A percentile compares a stretch with the other conserved stretches of the same genome.
Evolutionary conservation across 176 grass and related monocot species (phyloP).

Genomic region (Carex littledalei): DNA sequence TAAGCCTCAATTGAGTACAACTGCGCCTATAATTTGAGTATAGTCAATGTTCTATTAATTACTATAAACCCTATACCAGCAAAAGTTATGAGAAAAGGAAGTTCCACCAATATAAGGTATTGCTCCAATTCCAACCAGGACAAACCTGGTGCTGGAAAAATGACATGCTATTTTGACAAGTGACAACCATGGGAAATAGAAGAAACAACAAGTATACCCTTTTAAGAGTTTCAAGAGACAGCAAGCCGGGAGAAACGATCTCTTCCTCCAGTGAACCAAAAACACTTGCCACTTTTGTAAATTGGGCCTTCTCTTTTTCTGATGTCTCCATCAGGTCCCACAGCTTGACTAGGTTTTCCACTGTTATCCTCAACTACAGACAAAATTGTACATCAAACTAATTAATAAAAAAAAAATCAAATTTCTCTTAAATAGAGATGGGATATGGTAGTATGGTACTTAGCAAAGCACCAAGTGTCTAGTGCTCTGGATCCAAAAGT

Average conservation of each 20-base stretch:
- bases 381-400: background rate
- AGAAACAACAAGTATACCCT: conserved; percentile 38
- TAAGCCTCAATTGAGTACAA: background rate
- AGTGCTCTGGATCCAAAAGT: background rate
- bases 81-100: background rate
- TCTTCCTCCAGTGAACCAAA: conserved; percentile 61
- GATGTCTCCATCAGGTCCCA: conserved; percentile 96
- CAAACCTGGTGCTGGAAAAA: background rate
- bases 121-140: background rate
- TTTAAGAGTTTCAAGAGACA: conserved; percentile 69
- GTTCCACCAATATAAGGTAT: background rate
- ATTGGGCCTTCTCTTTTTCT: conserved; percentile 63
- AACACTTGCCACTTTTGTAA: conserved; percentile 45
- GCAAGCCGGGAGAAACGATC: conserved; percentile 43
- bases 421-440: background rate
- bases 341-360: conserved; percentile 56
- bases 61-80: background rate
- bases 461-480: background rate
- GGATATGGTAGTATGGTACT: background rate
- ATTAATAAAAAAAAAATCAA: background rate
- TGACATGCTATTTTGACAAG: background rate
- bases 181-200: background rate
- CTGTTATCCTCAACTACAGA: conserved; percentile 67
- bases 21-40: background rate
- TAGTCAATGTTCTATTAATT: background rate